Percentiles rank a stretch among this genome's conserved stretches.
These are phyloP conservation scores for Raffaelea albimanens DNA, from an alignment of 2,329 filamentous ascomycete genomes.

Conservation along the genomic window DNA sequence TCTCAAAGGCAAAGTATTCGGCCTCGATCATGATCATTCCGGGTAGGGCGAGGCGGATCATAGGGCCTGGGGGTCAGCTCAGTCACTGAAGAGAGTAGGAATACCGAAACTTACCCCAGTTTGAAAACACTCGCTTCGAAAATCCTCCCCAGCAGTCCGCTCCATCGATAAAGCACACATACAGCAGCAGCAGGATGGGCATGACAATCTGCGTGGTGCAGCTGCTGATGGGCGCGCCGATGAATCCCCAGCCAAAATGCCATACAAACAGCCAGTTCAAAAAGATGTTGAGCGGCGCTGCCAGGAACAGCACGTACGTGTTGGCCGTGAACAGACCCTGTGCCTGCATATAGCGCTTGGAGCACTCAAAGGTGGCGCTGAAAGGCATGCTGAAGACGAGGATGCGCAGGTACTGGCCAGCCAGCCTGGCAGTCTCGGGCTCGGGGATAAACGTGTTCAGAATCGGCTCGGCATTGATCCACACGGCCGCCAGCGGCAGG, in stretches of 20 bases:
- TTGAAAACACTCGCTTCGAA: slow-evolving; percentile 56
- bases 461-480: slow-evolving; percentile 58
- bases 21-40: slow-evolving; percentile 92
- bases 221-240: slow-evolving; percentile 72
- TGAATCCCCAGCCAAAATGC: slow-evolving; percentile 57
- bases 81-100: not conserved
- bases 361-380: slow-evolving; percentile 66
- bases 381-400: slow-evolving; percentile 63
- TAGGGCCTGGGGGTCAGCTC: too few relatives aligned
- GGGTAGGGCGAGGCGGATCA: slow-evolving; percentile 80
- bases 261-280: slow-evolving; percentile 75
- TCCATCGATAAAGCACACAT: slow-evolving; percentile 63
- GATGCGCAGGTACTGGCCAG: slow-evolving; percentile 64
- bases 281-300: slow-evolving; percentile 66
- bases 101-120: slow-evolving; percentile 50
- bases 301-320: slow-evolving; percentile 66
- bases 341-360: slow-evolving; percentile 73
- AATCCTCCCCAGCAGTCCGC: slow-evolving; percentile 76
- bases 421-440: slow-evolving; percentile 57
- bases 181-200: slow-evolving; percentile 61
- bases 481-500: slow-evolving; percentile 61
- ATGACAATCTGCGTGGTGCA: slow-evolving; percentile 67
- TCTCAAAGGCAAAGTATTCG: slow-evolving; percentile 88
- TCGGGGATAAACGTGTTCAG: slow-evolving; percentile 60
- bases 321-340: slow-evolving; percentile 76